Conservation (phyloP, 176 grass and related monocot species). For the Pharus latifolius region DNA sequence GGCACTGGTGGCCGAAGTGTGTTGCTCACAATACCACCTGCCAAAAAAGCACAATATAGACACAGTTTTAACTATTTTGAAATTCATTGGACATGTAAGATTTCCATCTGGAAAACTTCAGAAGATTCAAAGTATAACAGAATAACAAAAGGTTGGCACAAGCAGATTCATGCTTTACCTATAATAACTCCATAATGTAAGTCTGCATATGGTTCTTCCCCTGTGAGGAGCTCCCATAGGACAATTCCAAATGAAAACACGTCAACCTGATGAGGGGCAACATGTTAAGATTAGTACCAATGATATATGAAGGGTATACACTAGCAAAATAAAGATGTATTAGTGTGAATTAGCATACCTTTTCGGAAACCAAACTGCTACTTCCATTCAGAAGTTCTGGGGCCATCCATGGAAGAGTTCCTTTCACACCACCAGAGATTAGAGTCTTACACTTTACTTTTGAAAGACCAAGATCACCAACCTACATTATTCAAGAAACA, state of each 20-base stretch:
- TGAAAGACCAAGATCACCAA: constrained; percentile 95
- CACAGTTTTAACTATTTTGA: neutral
- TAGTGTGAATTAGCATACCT: constrained; percentile 68
- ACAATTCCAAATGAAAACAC: constrained; percentile 98
- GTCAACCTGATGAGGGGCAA: constrained; percentile 55
- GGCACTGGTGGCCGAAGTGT: constrained; percentile 72
- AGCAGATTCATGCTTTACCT: constrained; percentile 33
- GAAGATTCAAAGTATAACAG: neutral
- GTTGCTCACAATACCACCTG: constrained; percentile 90
- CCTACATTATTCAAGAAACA: constrained; percentile 31
- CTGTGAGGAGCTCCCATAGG: constrained; percentile 91
- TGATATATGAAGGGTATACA: too few species aligned
- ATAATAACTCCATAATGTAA: constrained; percentile 96
- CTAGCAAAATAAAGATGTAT: too few species aligned
- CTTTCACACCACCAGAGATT: constrained; percentile 87
- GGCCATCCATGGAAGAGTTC: constrained; percentile 97
- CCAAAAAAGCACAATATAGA: neutral
- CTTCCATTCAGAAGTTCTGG: constrained; percentile 92
- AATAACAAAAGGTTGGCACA: neutral
- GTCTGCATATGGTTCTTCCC: constrained; percentile 90
- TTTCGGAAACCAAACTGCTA: constrained; percentile 81
- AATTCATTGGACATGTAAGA: neutral
- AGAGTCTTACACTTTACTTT: constrained; percentile 94
- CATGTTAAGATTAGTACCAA: neutral
- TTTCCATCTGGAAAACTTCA: neutral